Evolutionary conservation across 345 rosid genomes (phyloP), one percentile per base, ranked within the genome.

Genomic region (Combretum micranthum): DNA sequence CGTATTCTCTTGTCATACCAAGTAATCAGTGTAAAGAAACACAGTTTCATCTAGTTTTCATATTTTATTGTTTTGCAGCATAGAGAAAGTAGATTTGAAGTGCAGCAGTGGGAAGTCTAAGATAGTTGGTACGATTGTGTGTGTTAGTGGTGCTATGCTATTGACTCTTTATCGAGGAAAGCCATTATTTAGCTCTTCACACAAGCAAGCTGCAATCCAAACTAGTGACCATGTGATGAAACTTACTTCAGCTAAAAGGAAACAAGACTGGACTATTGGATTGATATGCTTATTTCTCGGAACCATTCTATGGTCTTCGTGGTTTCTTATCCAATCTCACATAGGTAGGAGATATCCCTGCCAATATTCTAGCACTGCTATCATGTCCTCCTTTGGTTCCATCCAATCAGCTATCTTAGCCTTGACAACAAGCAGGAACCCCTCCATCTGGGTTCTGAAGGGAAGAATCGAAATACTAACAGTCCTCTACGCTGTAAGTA

Each of bases 281-380:
- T 76, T 81, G 42, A 20, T 75, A 22, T 67, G 75, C 65, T 61
- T 82, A 64, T 23, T 71, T 20, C 61, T 64, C 18, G 80, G 85
- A 32, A 68, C 78, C 42, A 5, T 65, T 8, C 53, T 85, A 22
- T 85, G 91, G 88, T 75, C 85, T 32, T 65, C 62, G 2, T 85
- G 88, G 88, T 85, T 82, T 60, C 56, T 74, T 13, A 75, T 82
- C 32, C 84, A 85, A 65, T 73, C 86, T 18, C 77, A 70, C 42
- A 72, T 85, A 32, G 67, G 73, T 26, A 57, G 6, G 56, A 59
- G 56, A 49, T 84, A 69, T 45, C 87, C 91, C 0, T 79, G 78
- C 70, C 80, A 79, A 64, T 84, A 77, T 69, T 73, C 90, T 0
- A 81, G 81, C 73, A 81, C 85, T 6, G 69, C 85, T 13, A 75